A percentile compares a stretch with the other conserved stretches of the same genome.
Conservation (phyloP, 2,329 filamentous ascomycete species). For the Fusarium sp. region DNA sequence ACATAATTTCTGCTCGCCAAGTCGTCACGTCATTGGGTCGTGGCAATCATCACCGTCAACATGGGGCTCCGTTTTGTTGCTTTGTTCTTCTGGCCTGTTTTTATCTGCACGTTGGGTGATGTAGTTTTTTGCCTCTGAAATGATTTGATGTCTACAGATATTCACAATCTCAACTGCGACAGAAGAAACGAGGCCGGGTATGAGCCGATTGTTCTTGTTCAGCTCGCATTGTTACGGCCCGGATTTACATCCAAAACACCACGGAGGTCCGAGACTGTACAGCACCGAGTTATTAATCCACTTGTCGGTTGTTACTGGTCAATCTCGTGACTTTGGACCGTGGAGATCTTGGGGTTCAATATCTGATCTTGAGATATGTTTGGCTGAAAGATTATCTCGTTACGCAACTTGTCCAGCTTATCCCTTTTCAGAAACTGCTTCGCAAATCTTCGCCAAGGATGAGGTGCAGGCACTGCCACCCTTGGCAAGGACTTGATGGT, state of each 20-base stretch:
- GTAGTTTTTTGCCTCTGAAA: constrained; percentile 1
- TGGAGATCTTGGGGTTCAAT: constrained; percentile 41
- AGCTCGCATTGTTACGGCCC: background rate
- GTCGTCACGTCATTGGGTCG: constrained; percentile 36
- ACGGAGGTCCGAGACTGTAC: constrained; percentile 23
- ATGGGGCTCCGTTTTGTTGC: constrained; percentile 17
- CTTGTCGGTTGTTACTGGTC: constrained; percentile 8
- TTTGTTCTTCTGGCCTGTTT: constrained; percentile 30
- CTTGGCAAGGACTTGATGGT: constrained; percentile 31
- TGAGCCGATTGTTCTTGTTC: constrained; percentile 9
- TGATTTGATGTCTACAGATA: no score
- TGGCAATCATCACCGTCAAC: constrained; percentile 13
- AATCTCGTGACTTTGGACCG: constrained; percentile 35
- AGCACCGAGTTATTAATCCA: constrained; percentile 18
- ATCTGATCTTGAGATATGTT: constrained; percentile 41
- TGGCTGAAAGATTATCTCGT: constrained; percentile 22
- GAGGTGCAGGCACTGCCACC: constrained; percentile 46
- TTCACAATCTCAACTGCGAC: constrained; percentile 6
- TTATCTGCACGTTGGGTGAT: constrained; percentile 23
- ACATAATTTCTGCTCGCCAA: constrained; percentile 23
- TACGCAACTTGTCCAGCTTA: constrained; percentile 19
- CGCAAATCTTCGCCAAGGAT: constrained; percentile 35
- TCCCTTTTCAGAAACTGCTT: constrained; percentile 18
- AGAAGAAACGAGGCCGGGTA: constrained; percentile 19
- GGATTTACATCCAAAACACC: constrained; percentile 2